Percentiles rank a stretch among this genome's conserved stretches.
Conservation (phyloP, 768 basidiomycete genomes). For the Calocybe gangraenosa region DNA sequence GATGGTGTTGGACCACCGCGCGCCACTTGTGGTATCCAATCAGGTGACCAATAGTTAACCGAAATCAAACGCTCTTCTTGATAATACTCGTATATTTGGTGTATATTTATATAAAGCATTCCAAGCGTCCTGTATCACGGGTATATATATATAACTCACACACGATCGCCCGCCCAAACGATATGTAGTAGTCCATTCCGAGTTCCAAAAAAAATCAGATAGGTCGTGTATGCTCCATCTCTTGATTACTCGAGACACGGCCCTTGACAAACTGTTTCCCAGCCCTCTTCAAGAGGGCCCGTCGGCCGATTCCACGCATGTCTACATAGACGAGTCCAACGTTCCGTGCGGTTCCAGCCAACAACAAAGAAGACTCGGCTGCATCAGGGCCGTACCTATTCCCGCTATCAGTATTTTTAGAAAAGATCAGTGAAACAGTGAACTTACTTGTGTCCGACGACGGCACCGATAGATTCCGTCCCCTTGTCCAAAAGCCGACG, state of each 20-base stretch:
- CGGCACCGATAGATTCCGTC: constrained; percentile 41
- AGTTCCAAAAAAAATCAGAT: no score
- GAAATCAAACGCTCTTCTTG: no score
- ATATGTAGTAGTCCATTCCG: no score
- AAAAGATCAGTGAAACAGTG: not conserved
- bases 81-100: no score
- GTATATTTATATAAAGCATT: no score
- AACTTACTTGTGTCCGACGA: constrained; percentile 54
- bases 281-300: constrained; percentile 61
- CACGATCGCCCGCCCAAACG: no score
- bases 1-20: not conserved
- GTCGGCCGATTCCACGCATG: constrained; percentile 64
- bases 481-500: constrained; percentile 48
- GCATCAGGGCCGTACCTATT: constrained; percentile 60
- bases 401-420: not conserved
- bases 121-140: no score
- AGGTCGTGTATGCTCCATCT: not conserved
- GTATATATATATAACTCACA: no score
- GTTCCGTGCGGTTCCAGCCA: constrained; percentile 66
- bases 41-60: no score
- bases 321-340: constrained; percentile 77
- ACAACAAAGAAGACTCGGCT: constrained; percentile 50
- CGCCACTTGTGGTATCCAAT: not conserved
- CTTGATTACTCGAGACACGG: constrained; percentile 10
- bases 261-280: constrained; percentile 55